Conservation (phyloP, 257 asterid genomes). For the Fraxinus anomala region DNA sequence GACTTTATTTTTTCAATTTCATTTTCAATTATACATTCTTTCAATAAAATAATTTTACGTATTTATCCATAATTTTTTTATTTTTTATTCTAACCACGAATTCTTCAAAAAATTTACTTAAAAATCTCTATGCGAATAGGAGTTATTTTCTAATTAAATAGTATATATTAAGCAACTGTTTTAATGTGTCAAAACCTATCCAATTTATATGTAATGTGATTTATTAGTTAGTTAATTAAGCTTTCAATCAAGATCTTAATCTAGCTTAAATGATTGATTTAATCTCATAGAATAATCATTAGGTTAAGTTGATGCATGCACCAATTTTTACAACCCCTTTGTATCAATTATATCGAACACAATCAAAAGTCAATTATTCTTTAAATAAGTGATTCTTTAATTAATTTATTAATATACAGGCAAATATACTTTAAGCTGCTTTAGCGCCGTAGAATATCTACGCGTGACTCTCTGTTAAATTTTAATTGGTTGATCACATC, state of each 20-base stretch:
- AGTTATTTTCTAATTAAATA: no score
- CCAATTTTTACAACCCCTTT: conserved; percentile 24
- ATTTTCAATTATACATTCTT: no score
- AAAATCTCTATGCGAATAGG: no score
- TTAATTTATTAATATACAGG: conserved; percentile 43
- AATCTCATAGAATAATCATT: conserved; percentile 6
- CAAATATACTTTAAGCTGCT: conserved; percentile 60
- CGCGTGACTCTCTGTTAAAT: conserved; percentile 46
- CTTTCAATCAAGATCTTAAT: conserved; percentile 19
- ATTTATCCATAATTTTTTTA: no score
- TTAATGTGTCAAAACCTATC: not conserved
- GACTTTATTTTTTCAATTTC: no score
- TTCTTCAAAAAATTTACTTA: no score
- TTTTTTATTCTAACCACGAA: no score
- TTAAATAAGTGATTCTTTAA: conserved; percentile 5
- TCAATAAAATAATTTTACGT: no score
- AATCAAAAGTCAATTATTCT: conserved; percentile 36
- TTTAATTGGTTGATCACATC: conserved; percentile 33
- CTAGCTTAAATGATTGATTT: conserved; percentile 18
- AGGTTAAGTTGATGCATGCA: conserved; percentile 4
- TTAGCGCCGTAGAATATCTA: conserved; percentile 52
- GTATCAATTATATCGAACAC: conserved; percentile 38
- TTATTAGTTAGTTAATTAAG: not conserved
- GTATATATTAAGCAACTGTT: no score
- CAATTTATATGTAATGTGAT: not conserved